Base-by-base conservation (phyloP, 2,329 filamentous ascomycete genomes). In the Hypoxylon sp. region DNA sequence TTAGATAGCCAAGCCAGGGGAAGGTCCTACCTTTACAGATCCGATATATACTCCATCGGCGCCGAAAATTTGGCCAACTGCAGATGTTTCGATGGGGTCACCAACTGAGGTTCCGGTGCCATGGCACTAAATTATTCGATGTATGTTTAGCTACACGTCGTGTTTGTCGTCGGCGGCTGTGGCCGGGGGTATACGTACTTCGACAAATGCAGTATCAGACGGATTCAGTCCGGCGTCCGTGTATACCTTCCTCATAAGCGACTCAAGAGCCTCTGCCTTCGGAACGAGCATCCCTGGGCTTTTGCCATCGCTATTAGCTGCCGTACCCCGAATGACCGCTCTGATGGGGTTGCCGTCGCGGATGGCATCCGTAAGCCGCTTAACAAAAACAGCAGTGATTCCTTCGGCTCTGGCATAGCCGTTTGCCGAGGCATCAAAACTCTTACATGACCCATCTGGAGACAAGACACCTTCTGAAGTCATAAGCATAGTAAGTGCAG, bases 331-430 rank as follows among this genome's bases (percentile, higher is more conserved):
- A 45, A 73, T 71, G 1, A 73, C 66, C 4, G 66, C 72, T 12
- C 71, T 60, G 16, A 73, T 67, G 1, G 70, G 68, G 58, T 71
- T 71, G 8, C 66, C 66, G 24, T 73, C 72, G 1, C 66, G 60
- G 8, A 73, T 63, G 1, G 83, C 83, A 51, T 79, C 74, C 2
- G 74, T 72, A 0, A 84, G 70, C 0, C 72, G 76, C 67, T 84
- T 84, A 3, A 85, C 59, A 5, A 81, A 66, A 3, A 84, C 32
- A 11, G 77, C 72, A 0, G 69, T 78, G 14, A 79, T 67, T 3
- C 80, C 82, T 60, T 85, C 83, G 2, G 79, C 82, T 20, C 82
- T 74, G 0, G 75, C 80, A 61, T 83, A 85, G 1, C 83, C 83
- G 55, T 81, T 76, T 3, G 80, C 82, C 1, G 71, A 68, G 11